Evolutionary conservation across 2,329 filamentous ascomycete genomes (phyloP).

Genomic region (Aspergillus sp.): DNA sequence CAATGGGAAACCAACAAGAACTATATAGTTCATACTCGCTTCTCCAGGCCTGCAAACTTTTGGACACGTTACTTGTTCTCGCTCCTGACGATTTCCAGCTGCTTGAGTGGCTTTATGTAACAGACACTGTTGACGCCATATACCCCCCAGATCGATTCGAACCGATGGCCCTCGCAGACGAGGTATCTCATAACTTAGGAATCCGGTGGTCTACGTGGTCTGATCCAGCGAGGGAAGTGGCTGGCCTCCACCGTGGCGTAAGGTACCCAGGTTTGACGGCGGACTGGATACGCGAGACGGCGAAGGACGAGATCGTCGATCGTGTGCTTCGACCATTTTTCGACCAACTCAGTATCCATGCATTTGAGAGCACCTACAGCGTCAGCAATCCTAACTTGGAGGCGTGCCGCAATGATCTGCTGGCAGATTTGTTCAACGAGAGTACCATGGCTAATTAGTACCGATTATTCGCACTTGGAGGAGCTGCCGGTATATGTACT

Average conservation of each 20-base stretch:
- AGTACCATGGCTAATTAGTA: constrained; percentile 51
- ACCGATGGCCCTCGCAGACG: constrained; percentile 76
- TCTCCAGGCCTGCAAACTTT: constrained; percentile 88
- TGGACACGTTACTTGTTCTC: constrained; percentile 82
- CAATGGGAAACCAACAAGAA: constrained; percentile 68
- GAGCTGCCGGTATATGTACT: neutral
- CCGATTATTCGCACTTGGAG: neutral
- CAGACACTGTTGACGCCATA: constrained; percentile 93
- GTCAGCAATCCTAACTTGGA: constrained; percentile 71
- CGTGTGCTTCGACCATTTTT: constrained; percentile 86
- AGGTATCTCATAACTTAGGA: constrained; percentile 75
- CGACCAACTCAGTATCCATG: constrained; percentile 84
- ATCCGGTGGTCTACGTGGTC: constrained; percentile 36
- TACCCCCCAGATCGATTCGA: constrained; percentile 72
- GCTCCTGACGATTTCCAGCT: constrained; percentile 95
- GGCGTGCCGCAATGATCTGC: constrained; percentile 61
- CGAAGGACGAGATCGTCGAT: constrained; percentile 64
- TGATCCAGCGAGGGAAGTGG: constrained; percentile 25
- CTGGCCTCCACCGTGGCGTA: constrained; percentile 30
- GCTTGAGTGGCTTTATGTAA: constrained; percentile 97
- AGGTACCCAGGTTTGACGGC: constrained; percentile 45
- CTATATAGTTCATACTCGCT: constrained; percentile 75
- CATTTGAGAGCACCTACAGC: constrained; percentile 89
- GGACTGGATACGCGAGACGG: constrained; percentile 53
- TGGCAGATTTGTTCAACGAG: constrained; percentile 80